Percentiles rank a stretch among this genome's conserved stretches.
Evolutionary conservation across 768 basidiomycete species (phyloP).

Genomic region (Naganishia onofrii): DNA sequence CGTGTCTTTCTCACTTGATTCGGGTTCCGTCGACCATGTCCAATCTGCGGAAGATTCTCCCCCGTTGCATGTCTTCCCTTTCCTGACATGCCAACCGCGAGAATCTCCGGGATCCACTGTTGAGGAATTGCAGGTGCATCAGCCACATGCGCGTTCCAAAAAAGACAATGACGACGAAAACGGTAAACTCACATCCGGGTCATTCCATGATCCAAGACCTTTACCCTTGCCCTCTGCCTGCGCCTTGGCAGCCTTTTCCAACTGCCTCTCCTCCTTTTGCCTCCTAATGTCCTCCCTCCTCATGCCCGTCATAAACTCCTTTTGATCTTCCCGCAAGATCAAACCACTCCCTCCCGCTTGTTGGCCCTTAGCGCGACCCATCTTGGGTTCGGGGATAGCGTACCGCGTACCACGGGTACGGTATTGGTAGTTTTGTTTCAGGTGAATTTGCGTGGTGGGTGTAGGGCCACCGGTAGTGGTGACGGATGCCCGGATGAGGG

Average conservation of each 20-base stretch:
- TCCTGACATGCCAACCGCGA: conserved; percentile 55
- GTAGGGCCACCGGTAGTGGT: conserved; percentile 60
- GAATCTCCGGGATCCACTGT: conserved; percentile 51
- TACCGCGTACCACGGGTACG: conserved; percentile 85
- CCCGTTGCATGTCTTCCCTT: conserved; percentile 66
- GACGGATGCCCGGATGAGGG: conserved; percentile 84
- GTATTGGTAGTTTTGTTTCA: conserved; percentile 95
- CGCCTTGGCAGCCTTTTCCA: conserved; percentile 62
- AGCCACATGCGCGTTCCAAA: not conserved
- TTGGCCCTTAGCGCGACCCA: conserved; percentile 72
- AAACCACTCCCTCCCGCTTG: conserved; percentile 75
- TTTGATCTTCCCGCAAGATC: conserved; percentile 88
- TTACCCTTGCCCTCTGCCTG: conserved; percentile 56
- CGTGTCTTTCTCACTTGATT: conserved; percentile 68
- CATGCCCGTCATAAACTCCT: conserved; percentile 78
- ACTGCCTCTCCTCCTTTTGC: conserved; percentile 72
- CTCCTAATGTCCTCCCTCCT: conserved; percentile 70
- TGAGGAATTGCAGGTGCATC: not conserved
- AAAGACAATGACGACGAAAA: not conserved
- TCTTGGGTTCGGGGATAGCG: conserved; percentile 84
- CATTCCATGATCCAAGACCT: conserved; percentile 73
- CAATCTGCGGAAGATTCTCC: conserved; percentile 74
- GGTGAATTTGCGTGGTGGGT: conserved; percentile 64
- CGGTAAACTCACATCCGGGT: conserved; percentile 64
- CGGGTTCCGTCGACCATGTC: conserved; percentile 82